Evolutionary conservation across 2,329 filamentous ascomycete genomes (phyloP).

Genomic region (Chaetomiaceae sp.): DNA sequence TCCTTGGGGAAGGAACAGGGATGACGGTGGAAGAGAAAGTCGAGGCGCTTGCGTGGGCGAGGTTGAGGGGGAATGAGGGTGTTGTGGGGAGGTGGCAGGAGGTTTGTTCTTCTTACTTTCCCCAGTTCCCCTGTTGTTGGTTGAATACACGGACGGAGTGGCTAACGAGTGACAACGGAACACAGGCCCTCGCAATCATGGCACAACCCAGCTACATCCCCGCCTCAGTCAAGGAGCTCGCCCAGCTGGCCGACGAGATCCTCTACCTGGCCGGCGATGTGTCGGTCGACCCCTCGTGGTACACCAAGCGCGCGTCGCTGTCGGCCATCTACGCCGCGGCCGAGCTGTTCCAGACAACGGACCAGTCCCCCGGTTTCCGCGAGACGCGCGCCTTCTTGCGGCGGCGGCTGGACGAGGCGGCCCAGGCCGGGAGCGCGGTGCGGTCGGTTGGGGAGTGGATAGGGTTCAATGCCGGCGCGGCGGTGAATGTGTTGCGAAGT

Average conservation of each 20-base stretch:
- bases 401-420: slow-evolving; percentile 66
- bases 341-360: slow-evolving; percentile 93
- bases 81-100: slow-evolving; percentile 81
- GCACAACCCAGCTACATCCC: slow-evolving; percentile 76
- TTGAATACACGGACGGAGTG: too few relatives aligned
- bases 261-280: slow-evolving; percentile 80
- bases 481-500: slow-evolving; percentile 79
- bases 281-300: slow-evolving; percentile 84
- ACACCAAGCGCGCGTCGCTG: slow-evolving; percentile 58
- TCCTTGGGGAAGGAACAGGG: slow-evolving; percentile 28
- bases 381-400: slow-evolving; percentile 79
- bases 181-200: slow-evolving; percentile 82
- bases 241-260: slow-evolving; percentile 84
- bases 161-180: background rate
- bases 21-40: slow-evolving; percentile 53
- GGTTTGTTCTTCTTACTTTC: slow-evolving; percentile 46
- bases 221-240: slow-evolving; percentile 71
- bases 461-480: slow-evolving; percentile 73
- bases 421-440: slow-evolving; percentile 57
- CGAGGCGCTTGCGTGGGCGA: slow-evolving; percentile 67
- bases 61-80: slow-evolving; percentile 65
- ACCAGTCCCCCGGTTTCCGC: slow-evolving; percentile 64
- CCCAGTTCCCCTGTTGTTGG: background rate
- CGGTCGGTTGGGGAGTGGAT: slow-evolving; percentile 68
- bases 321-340: slow-evolving; percentile 62